phyloP scores from a whole-genome alignment of 2,329 filamentous ascomycete genomes.

The Botrytis fragariae region DNA sequence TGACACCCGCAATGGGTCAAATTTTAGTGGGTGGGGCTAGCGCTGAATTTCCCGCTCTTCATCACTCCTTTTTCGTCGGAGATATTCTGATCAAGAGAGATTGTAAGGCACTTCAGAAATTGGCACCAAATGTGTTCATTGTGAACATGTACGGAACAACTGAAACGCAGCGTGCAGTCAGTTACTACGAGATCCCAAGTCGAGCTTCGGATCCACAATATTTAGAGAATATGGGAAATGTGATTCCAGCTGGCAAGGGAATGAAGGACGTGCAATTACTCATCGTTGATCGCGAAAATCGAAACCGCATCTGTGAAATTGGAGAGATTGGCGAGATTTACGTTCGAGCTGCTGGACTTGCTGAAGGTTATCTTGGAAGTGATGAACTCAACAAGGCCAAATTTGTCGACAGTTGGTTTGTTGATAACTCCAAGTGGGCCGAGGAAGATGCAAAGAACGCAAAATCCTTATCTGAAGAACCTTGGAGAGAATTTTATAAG shows the following conservation, averaged over 20 bases:
- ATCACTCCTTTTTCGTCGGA: conserved; percentile 84
- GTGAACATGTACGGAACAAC: conserved; percentile 89
- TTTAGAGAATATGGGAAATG: conserved; percentile 66
- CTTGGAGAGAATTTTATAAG: conserved; percentile 76
- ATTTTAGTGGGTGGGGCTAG: conserved; percentile 84
- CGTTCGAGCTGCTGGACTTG: conserved; percentile 76
- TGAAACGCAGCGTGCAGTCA: conserved; percentile 78
- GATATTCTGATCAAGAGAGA: conserved; percentile 85
- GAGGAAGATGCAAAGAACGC: conserved; percentile 56
- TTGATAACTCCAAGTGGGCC: conserved; percentile 38
- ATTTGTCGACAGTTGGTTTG: conserved; percentile 39
- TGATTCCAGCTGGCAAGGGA: conserved; percentile 78
- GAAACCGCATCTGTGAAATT: conserved; percentile 67
- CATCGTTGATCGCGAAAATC: conserved; percentile 69
- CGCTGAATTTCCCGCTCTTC: conserved; percentile 73
- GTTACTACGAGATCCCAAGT: conserved; percentile 76
- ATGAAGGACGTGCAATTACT: conserved; percentile 89
- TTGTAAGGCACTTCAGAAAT: conserved; percentile 69
- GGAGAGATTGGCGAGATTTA: conserved; percentile 85
- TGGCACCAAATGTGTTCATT: conserved; percentile 73
- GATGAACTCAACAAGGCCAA: conserved; percentile 36
- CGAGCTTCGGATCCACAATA: conserved; percentile 60
- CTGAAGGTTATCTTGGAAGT: conserved; percentile 66
- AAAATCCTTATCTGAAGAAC: conserved; percentile 57
- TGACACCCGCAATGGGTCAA: conserved; percentile 96